Percentiles rank a stretch among this genome's conserved stretches.
Evolutionary conservation across 192 early-diverging fungal species (phyloP).

Genomic region (Funneliformis mosseae): DNA sequence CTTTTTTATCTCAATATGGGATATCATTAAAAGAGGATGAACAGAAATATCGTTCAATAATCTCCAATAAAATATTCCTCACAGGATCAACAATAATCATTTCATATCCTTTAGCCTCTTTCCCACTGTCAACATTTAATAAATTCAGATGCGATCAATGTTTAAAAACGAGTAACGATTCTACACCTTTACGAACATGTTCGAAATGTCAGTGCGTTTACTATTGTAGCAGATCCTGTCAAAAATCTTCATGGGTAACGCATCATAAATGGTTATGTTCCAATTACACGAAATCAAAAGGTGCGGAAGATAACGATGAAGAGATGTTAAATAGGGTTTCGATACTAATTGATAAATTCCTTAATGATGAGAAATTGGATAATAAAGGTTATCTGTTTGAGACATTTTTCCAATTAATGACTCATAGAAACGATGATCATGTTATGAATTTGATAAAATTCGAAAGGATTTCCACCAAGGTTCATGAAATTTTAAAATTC

Average conservation of each 20-base stretch:
- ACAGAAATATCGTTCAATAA: background rate
- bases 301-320: background rate
- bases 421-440: background rate
- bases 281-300: constrained; percentile 4
- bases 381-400: constrained; percentile 6
- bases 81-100: constrained; percentile 8
- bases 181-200: background rate
- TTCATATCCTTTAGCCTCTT: constrained; percentile 1
- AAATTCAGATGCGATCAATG: constrained; percentile 21
- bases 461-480: background rate
- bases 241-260: constrained; percentile 7
- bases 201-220: constrained; percentile 10
- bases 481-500: background rate
- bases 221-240: constrained; percentile 20
- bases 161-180: background rate
- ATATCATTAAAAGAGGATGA: background rate
- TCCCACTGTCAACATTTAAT: background rate
- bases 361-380: constrained; percentile 9
- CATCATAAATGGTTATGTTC: constrained; percentile 26
- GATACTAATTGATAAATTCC: background rate
- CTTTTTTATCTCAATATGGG: background rate
- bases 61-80: background rate
- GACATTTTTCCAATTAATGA: constrained; percentile 1
- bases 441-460: background rate
- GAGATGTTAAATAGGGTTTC: constrained; percentile 25